Evolutionary conservation across 148 eudicot genomes (phyloP).

Genomic region (Cornus controversa): DNA sequence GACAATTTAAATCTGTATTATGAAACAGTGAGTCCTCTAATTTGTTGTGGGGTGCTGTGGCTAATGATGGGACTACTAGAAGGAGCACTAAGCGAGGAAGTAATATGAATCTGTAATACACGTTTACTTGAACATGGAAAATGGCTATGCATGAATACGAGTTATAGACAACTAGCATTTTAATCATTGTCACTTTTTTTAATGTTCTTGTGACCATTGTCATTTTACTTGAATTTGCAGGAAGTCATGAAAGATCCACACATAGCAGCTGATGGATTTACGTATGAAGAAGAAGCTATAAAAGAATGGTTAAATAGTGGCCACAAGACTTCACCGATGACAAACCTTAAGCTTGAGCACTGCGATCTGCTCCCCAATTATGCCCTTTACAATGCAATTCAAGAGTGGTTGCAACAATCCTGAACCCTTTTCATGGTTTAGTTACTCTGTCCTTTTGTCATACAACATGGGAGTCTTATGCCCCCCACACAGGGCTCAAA

Average conservation of each 20-base stretch:
- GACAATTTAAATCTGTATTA: neutral
- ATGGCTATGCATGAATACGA: neutral
- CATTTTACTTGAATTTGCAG: constrained; percentile 30
- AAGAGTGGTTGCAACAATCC: constrained; percentile 63
- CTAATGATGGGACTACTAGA: no score
- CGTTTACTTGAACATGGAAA: no score
- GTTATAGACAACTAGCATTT: neutral
- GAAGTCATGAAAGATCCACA: constrained; percentile 84
- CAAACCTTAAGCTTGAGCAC: constrained; percentile 67
- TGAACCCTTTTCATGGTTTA: constrained; percentile 7
- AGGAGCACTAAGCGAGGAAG: no score
- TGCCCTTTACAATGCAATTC: constrained; percentile 77
- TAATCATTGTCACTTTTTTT: no score
- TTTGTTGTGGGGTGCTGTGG: no score
- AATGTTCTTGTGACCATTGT: neutral
- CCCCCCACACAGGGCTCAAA: constrained; percentile 37
- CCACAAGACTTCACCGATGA: constrained; percentile 85
- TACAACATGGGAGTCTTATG: neutral
- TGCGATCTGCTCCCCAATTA: constrained; percentile 70
- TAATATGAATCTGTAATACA: no score
- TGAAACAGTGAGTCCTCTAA: no score
- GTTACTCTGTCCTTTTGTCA: no score
- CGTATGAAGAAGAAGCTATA: constrained; percentile 85
- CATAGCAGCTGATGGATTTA: constrained; percentile 86
- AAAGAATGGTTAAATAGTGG: constrained; percentile 77